These are phyloP conservation scores for Orbilia oligospora DNA, from an alignment of 2,329 filamentous ascomycete species.

Conservation along the genomic window DNA sequence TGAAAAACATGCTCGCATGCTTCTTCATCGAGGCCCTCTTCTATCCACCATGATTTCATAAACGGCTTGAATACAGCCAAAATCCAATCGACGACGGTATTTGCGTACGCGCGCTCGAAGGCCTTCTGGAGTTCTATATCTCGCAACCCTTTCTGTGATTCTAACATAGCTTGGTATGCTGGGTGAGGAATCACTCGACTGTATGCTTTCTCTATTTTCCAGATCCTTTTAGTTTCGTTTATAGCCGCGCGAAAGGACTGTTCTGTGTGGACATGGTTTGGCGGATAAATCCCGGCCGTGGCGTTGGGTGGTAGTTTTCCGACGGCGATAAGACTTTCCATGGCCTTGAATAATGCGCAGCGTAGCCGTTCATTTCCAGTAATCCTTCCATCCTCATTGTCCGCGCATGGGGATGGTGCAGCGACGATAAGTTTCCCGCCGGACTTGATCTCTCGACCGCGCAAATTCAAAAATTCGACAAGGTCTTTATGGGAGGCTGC, in stretches of 20 bases:
- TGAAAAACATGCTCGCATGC: constrained; percentile 14
- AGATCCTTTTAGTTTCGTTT: neutral
- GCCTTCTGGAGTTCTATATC: neutral
- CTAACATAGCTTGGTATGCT: constrained; percentile 23
- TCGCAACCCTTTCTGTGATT: neutral
- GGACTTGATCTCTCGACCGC: constrained; percentile 27
- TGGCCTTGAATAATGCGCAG: constrained; percentile 17
- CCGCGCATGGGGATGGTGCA: constrained; percentile 24
- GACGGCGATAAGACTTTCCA: constrained; percentile 4
- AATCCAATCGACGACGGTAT: constrained; percentile 17
- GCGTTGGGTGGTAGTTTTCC: constrained; percentile 23
- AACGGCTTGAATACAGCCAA: constrained; percentile 40
- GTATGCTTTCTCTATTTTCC: constrained; percentile 30
- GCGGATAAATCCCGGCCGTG: constrained; percentile 22
- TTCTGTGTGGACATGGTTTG: constrained; percentile 26
- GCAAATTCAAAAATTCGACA: constrained; percentile 32
- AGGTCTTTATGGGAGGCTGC: constrained; percentile 33
- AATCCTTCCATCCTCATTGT: constrained; percentile 29
- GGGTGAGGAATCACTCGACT: constrained; percentile 25
- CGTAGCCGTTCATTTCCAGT: constrained; percentile 25
- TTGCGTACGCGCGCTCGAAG: constrained; percentile 15
- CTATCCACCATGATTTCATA: constrained; percentile 31
- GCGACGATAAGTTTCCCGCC: constrained; percentile 45
- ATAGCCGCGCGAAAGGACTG: constrained; percentile 12
- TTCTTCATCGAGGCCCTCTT: constrained; percentile 18